Evolutionary conservation across 768 basidiomycete species (phyloP).

Genomic region (Russula sp.): DNA sequence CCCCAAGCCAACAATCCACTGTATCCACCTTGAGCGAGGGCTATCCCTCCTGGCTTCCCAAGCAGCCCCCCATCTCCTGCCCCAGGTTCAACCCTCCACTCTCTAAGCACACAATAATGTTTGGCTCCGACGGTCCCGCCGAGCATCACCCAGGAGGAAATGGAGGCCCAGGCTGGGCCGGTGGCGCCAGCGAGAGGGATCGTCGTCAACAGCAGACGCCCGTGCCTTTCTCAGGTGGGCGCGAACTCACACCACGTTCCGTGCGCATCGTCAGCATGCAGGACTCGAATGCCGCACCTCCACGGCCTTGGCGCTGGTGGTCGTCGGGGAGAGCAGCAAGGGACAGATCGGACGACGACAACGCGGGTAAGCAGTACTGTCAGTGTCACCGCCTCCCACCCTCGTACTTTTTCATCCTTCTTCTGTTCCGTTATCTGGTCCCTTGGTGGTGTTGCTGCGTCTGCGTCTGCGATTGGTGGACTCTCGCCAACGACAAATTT

Average conservation of each 20-base stretch:
- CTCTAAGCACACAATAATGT: slow-evolving; percentile 46
- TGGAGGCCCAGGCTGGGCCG: neutral
- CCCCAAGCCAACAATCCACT: slow-evolving; percentile 11
- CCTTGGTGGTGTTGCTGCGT: too few relatives aligned
- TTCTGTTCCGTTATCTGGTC: too few relatives aligned
- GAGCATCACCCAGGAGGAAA: slow-evolving; percentile 33
- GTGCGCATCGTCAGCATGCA: slow-evolving; percentile 77
- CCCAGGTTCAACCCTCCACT: slow-evolving; percentile 67
- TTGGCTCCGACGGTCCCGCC: slow-evolving; percentile 13
- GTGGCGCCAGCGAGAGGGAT: too few relatives aligned
- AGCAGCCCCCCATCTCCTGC: slow-evolving; percentile 71
- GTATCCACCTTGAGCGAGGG: slow-evolving; percentile 43
- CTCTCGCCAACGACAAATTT: too few relatives aligned
- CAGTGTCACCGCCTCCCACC: too few relatives aligned
- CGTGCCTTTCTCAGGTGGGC: slow-evolving; percentile 50
- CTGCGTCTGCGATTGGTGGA: too few relatives aligned
- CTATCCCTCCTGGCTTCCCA: slow-evolving; percentile 84
- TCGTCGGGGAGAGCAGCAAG: too few relatives aligned
- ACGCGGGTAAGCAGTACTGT: too few relatives aligned
- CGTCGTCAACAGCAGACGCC: slow-evolving; percentile 17
- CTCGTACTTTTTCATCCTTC: too few relatives aligned
- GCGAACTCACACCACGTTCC: slow-evolving; percentile 74
- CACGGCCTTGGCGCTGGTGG: too few relatives aligned
- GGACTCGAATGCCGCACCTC: slow-evolving; percentile 34
- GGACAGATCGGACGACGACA: too few relatives aligned